Evolutionary conservation across 1,284 basidiomycete genomes (phyloP).

Genomic region (Rhodotorula sp.): DNA sequence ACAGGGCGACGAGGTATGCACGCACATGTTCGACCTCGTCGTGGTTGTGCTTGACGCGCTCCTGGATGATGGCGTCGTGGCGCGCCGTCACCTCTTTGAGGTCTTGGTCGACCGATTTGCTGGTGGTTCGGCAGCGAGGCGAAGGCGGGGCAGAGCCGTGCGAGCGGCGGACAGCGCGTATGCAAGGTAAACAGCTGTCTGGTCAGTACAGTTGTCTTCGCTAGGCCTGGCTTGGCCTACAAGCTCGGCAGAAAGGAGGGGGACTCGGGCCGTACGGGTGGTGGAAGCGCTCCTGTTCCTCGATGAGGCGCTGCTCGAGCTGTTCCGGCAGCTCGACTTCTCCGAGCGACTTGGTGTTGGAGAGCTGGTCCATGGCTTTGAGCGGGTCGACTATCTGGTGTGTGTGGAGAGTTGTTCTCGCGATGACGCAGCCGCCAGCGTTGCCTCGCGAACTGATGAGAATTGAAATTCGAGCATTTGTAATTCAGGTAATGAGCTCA

Average conservation of each 20-base stretch:
- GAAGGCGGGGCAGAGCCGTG: neutral
- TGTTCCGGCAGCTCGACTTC: constrained; percentile 3
- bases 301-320: constrained; percentile 5
- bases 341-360: neutral
- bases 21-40: constrained; percentile 13
- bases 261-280: constrained; percentile 1
- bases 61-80: constrained; percentile 3
- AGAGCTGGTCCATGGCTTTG: neutral
- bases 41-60: constrained; percentile 1
- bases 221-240: no score
- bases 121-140: neutral
- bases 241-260: no score
- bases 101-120: constrained; percentile 12
- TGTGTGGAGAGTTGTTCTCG: no score
- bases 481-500: no score
- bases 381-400: no score
- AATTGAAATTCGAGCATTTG: no score
- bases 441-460: no score
- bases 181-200: no score
- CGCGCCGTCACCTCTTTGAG: neutral
- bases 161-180: neutral
- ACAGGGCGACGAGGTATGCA: neutral
- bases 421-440: no score
- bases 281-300: constrained; percentile 3
- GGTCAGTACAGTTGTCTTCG: neutral